Conservation (phyloP, 2,329 filamentous ascomycete genomes). For the Aspergillus chevalieri region DNA sequence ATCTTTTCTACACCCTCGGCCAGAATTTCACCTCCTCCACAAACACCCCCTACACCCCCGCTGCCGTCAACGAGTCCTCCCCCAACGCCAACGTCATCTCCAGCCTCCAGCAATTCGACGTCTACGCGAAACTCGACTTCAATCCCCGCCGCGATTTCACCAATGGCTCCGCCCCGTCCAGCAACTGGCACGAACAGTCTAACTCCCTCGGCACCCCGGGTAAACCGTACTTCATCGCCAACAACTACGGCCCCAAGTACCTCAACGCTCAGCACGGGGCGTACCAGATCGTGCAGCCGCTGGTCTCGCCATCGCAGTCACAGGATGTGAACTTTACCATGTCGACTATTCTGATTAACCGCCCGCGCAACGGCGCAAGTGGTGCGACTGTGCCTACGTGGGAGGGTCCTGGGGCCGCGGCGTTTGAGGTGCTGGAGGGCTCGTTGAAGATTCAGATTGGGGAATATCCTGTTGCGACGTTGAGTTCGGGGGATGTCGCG, state of each 20-base stretch:
- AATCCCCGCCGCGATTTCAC: constrained; percentile 35
- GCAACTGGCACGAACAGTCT: constrained; percentile 35
- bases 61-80: constrained; percentile 22
- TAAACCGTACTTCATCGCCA: constrained; percentile 41
- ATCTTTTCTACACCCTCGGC: constrained; percentile 39
- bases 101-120: constrained; percentile 37
- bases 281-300: constrained; percentile 42
- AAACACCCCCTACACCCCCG: constrained; percentile 33
- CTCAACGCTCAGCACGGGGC: constrained; percentile 31
- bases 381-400: constrained; percentile 18
- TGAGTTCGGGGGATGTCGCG: constrained; percentile 35
- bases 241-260: constrained; percentile 43
- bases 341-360: constrained; percentile 39
- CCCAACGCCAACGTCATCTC: constrained; percentile 28
- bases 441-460: constrained; percentile 28
- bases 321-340: constrained; percentile 38
- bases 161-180: constrained; percentile 36
- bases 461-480: constrained; percentile 19
- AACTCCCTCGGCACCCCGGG: constrained; percentile 29
- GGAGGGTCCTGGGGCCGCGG: constrained; percentile 25
- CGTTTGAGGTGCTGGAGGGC: constrained; percentile 37
- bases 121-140: constrained; percentile 40
- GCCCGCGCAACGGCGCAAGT: constrained; percentile 16
- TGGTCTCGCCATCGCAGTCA: constrained; percentile 37
- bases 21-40: constrained; percentile 31